phyloP scores from a whole-genome alignment of 2,329 filamentous ascomycete species.

The Alternaria alternata region DNA sequence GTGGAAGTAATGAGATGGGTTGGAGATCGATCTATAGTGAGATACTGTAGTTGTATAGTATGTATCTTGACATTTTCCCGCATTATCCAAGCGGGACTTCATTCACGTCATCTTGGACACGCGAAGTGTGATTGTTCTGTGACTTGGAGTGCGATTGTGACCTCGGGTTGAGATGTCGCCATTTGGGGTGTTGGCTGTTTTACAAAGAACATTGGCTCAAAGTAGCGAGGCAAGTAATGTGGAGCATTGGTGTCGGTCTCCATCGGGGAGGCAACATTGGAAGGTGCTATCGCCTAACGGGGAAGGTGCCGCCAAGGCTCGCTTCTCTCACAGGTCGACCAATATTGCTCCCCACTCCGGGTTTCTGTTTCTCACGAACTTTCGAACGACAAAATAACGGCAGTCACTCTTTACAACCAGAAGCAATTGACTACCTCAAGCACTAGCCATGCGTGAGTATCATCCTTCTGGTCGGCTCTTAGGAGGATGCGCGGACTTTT shows the following conservation, averaged over 20 bases:
- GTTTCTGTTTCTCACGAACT: slow-evolving; percentile 29
- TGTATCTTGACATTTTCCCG: background rate
- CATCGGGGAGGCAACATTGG: background rate
- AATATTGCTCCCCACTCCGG: slow-evolving; percentile 21
- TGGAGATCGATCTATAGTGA: background rate
- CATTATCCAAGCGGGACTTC: background rate
- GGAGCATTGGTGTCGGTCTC: background rate
- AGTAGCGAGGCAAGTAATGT: background rate
- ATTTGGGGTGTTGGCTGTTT: background rate
- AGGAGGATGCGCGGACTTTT: slow-evolving; percentile 8
- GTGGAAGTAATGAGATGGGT: background rate
- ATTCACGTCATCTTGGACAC: background rate
- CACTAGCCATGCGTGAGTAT: slow-evolving; percentile 78
- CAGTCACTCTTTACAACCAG: slow-evolving; percentile 47
- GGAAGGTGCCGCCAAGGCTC: slow-evolving; percentile 29
- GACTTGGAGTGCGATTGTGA: too few relatives aligned
- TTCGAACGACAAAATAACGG: slow-evolving; percentile 39
- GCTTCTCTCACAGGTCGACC: slow-evolving; percentile 23
- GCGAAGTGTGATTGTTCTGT: background rate
- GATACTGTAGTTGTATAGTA: background rate
- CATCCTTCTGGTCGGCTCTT: slow-evolving; percentile 65
- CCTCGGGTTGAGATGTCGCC: background rate
- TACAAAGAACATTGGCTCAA: background rate
- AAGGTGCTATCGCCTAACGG: slow-evolving; percentile 8
- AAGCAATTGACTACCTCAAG: slow-evolving; percentile 73